phyloP scores from a whole-genome alignment of 2,329 filamentous ascomycete species.

The Emergomyces orientalis region DNA sequence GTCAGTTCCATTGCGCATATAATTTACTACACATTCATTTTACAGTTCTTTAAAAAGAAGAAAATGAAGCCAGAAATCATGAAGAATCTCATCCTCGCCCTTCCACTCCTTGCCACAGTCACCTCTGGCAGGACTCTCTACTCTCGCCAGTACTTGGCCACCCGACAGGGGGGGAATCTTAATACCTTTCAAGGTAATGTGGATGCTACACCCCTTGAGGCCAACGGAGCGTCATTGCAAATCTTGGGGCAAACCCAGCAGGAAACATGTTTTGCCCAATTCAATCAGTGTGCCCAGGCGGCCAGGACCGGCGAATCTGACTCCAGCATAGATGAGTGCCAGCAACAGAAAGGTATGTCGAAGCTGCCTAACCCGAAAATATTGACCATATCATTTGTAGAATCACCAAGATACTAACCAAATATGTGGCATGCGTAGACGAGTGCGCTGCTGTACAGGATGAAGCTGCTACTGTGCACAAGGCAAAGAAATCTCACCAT shows the following conservation, averaged over 20 bases:
- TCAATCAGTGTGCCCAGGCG: slow-evolving; percentile 3
- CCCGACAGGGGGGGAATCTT: slow-evolving; percentile 1
- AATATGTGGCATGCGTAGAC: background rate
- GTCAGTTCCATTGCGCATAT: background rate
- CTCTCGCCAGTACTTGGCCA: background rate
- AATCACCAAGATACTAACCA: background rate
- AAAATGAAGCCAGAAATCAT: background rate
- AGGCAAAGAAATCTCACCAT: too few relatives aligned
- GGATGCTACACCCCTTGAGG: background rate
- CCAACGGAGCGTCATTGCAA: slow-evolving; percentile 5
- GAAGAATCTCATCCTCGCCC: slow-evolving; percentile 3
- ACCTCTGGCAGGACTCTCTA: slow-evolving; percentile 5
- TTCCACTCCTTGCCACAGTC: slow-evolving; percentile 4
- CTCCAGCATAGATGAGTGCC: background rate
- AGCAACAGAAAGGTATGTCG: slow-evolving; percentile 4
- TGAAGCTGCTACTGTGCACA: background rate
- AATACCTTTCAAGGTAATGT: slow-evolving; percentile 1
- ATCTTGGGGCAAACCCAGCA: background rate
- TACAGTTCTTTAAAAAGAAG: background rate
- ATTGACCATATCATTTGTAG: background rate
- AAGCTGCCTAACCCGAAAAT: background rate
- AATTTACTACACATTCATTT: background rate
- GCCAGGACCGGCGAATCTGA: background rate
- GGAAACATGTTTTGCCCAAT: slow-evolving; percentile 2
- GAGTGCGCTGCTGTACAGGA: background rate